phyloP scores from a whole-genome alignment of 768 basidiomycete species.

The Aureoboletus auriporus region DNA sequence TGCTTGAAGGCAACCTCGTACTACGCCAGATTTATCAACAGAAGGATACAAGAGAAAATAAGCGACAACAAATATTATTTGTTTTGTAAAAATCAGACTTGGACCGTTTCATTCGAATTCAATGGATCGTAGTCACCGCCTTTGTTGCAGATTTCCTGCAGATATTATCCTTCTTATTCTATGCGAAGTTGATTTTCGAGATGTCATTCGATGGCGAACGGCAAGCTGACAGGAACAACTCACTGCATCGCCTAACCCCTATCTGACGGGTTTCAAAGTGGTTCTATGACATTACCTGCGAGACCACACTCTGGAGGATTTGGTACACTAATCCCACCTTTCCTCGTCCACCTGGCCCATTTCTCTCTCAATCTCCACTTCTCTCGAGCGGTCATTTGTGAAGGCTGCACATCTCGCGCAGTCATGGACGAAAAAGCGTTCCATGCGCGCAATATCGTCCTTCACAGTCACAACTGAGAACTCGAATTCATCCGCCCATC shows the following conservation, averaged over 20 bases:
- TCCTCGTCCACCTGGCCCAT: constrained; percentile 9
- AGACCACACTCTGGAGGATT: constrained; percentile 3
- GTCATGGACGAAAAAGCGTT: constrained; percentile 1
- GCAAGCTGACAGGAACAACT: neutral
- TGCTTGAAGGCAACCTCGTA: no score
- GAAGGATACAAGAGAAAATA: no score
- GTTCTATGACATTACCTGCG: neutral
- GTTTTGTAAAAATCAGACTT: no score
- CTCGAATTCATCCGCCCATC: no score
- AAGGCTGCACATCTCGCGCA: neutral
- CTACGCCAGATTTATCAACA: no score
- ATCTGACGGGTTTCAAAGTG: constrained; percentile 3
- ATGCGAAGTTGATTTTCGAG: neutral
- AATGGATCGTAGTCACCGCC: no score
- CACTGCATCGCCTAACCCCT: no score
- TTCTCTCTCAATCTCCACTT: constrained; percentile 1
- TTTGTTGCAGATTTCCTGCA: neutral
- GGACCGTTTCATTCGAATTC: no score
- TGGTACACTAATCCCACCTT: constrained; percentile 2
- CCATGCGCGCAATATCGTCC: neutral
- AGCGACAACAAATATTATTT: no score
- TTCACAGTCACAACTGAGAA: neutral
- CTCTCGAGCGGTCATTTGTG: constrained; percentile 1
- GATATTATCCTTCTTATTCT: neutral
- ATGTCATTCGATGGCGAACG: neutral